These are phyloP conservation scores for Lasiodiplodia sp. DNA, from an alignment of 2,329 filamentous ascomycete species.

Conservation along the genomic window DNA sequence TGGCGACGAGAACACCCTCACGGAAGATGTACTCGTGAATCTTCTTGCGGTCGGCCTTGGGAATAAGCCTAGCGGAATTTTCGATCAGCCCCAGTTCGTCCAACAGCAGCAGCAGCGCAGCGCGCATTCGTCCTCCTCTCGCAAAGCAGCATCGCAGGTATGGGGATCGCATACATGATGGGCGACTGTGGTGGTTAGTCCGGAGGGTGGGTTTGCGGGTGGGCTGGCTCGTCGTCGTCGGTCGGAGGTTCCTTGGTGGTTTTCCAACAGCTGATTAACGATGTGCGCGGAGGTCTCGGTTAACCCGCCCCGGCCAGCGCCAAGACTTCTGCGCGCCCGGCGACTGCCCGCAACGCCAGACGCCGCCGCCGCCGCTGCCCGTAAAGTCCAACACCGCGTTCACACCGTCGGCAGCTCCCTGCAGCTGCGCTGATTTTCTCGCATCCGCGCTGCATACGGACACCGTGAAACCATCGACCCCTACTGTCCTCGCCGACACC, in stretches of 20 bases:
- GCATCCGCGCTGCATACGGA: background rate
- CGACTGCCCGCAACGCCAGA: background rate
- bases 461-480: background rate
- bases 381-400: background rate
- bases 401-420: background rate
- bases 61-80: slow-evolving; percentile 73
- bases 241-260: slow-evolving; percentile 20
- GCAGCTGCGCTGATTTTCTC: background rate
- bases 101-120: background rate
- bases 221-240: slow-evolving; percentile 30
- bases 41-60: slow-evolving; percentile 99
- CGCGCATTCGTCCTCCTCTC: background rate
- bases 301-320: slow-evolving; percentile 17
- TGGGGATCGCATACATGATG: slow-evolving; percentile 28
- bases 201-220: slow-evolving; percentile 25
- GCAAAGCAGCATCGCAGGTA: background rate
- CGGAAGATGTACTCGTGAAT: slow-evolving; percentile 99
- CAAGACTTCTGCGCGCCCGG: background rate
- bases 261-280: slow-evolving; percentile 22
- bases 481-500: background rate
- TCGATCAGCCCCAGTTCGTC: slow-evolving; percentile 15
- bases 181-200: slow-evolving; percentile 29
- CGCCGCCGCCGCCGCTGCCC: slow-evolving; percentile 1
- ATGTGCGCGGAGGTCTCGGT: slow-evolving; percentile 26
- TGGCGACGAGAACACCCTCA: slow-evolving; percentile 33